Conservation (phyloP, 371 early-diverging fungal species). For the Chytridium lagenaria region DNA sequence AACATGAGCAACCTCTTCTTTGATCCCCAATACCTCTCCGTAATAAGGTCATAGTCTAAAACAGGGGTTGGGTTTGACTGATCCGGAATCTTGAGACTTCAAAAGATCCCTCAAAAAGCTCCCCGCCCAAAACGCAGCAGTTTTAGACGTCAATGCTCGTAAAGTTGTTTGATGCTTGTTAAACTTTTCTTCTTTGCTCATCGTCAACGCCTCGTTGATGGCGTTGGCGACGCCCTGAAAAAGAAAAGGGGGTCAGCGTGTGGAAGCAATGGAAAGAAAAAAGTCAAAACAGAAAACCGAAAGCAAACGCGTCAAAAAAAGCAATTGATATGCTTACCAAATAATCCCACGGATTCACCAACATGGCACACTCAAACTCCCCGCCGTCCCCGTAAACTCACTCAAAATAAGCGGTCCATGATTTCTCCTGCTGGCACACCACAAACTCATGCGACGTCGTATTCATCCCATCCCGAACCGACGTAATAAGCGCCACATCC, state of each 20-base stretch:
- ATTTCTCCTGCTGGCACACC: conserved; percentile 86
- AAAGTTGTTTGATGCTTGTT: conserved; percentile 85
- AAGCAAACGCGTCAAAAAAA: too few species aligned
- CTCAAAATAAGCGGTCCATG: conserved; percentile 92
- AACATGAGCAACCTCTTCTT: conserved; percentile 68
- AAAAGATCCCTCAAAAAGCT: conserved; percentile 74
- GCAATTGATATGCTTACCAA: too few species aligned
- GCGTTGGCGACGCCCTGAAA: conserved; percentile 86
- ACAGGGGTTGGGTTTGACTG: conserved; percentile 66
- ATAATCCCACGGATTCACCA: conserved; percentile 98
- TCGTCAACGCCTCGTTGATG: conserved; percentile 86
- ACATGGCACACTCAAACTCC: conserved; percentile 85
- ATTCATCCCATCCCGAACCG: conserved; percentile 99
- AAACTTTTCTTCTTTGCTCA: conserved; percentile 80
- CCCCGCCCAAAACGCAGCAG: conserved; percentile 92
- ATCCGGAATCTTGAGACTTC: conserved; percentile 14
- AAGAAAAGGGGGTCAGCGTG: too few species aligned
- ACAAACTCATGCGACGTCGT: conserved; percentile 98
- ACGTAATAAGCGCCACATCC: conserved; percentile 94
- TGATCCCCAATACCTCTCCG: conserved; percentile 58
- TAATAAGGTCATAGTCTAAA: conserved; percentile 59
- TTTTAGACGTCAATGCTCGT: conserved; percentile 85
- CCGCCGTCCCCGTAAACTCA: conserved; percentile 97
- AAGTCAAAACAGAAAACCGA: too few species aligned
- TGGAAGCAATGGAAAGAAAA: too few species aligned